These are phyloP conservation scores for Dothidotthia symphoricarpi DNA, from an alignment of 2,329 filamentous ascomycete species.

Conservation along the genomic window DNA sequence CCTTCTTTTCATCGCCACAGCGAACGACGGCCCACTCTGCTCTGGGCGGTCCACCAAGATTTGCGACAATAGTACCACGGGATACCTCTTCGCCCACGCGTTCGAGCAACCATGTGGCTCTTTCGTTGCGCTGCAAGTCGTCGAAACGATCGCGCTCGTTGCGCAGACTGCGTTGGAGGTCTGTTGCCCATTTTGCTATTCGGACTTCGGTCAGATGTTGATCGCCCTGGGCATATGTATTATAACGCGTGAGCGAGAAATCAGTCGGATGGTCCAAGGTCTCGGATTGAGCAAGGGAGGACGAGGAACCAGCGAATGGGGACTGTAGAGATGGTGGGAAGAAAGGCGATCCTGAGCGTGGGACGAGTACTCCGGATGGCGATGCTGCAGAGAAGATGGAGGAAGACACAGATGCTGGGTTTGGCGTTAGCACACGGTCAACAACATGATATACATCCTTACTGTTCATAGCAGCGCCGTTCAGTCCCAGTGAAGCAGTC, in stretches of 20 bases:
- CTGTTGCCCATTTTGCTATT: slow-evolving; percentile 77
- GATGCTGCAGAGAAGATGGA: slow-evolving; percentile 38
- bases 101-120: slow-evolving; percentile 67
- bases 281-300: slow-evolving; percentile 31
- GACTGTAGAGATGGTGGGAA: slow-evolving; percentile 37
- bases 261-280: slow-evolving; percentile 27
- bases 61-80: slow-evolving; percentile 30
- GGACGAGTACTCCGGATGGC: slow-evolving; percentile 42
- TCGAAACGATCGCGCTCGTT: slow-evolving; percentile 72
- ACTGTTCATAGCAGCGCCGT: slow-evolving; percentile 26
- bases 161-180: slow-evolving; percentile 72
- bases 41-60: slow-evolving; percentile 23
- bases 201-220: slow-evolving; percentile 66
- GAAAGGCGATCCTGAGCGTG: slow-evolving; percentile 36
- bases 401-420: slow-evolving; percentile 32
- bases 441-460: slow-evolving; percentile 2
- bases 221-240: slow-evolving; percentile 54
- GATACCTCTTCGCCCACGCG: slow-evolving; percentile 65
- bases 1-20: slow-evolving; percentile 26
- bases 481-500: slow-evolving; percentile 32
- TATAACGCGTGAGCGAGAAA: slow-evolving; percentile 50
- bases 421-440: slow-evolving; percentile 13
- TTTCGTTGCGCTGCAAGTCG: slow-evolving; percentile 57
- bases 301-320: slow-evolving; percentile 36
- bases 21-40: slow-evolving; percentile 38